Percentiles rank a stretch among this genome's conserved stretches.
Evolutionary conservation across 345 rosid species (phyloP).

Genomic region (Eutrema yunnanense): DNA sequence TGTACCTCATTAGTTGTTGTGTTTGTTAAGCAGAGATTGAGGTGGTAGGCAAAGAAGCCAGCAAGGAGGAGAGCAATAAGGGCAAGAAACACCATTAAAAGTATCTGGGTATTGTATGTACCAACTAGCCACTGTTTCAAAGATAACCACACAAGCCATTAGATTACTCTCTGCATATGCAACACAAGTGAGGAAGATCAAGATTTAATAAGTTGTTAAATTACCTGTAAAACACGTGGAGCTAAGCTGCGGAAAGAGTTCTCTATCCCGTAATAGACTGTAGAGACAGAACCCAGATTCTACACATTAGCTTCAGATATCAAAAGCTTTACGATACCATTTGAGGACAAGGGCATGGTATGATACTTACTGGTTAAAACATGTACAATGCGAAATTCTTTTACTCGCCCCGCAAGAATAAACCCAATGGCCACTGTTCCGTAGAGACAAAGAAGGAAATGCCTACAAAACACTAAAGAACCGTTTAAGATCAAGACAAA

Average conservation of each 20-base stretch:
- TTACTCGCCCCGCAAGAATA: constrained; percentile 66
- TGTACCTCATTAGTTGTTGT: constrained; percentile 88
- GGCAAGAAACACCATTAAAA: constrained; percentile 76
- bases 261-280: constrained; percentile 74
- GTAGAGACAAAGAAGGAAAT: constrained; percentile 64
- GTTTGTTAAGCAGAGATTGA: constrained; percentile 76
- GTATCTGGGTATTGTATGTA: constrained; percentile 81
- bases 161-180: background rate
- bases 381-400: constrained; percentile 50
- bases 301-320: constrained; percentile 7
- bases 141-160: background rate
- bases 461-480: constrained; percentile 49
- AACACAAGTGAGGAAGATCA: background rate
- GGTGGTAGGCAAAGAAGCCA: constrained; percentile 89
- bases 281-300: constrained; percentile 10
- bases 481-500: constrained; percentile 15
- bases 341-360: background rate
- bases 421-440: constrained; percentile 65
- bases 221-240: constrained; percentile 69
- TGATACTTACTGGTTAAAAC: constrained; percentile 47
- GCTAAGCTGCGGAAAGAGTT: constrained; percentile 59
- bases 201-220: background rate
- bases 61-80: constrained; percentile 68
- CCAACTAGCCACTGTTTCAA: constrained; percentile 77
- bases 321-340: background rate